phyloP scores from a whole-genome alignment of 345 rosid genomes.

The Eucalyptus leucophloia region DNA sequence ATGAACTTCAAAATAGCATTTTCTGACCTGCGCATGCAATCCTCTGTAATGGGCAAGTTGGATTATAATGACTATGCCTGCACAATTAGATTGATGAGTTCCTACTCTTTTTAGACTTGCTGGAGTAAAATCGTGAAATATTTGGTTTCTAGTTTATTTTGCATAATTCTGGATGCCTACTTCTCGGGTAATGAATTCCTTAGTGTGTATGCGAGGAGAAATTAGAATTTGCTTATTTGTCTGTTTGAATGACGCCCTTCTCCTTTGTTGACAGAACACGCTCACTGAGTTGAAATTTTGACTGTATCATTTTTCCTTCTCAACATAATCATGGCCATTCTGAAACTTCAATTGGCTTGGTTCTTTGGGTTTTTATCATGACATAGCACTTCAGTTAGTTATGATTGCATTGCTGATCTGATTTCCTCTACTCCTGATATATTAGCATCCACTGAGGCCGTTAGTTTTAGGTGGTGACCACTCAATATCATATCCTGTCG shows the following conservation, averaged over 20 bases:
- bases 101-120: not conserved
- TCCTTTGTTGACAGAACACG: not conserved
- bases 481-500: conserved; percentile 85
- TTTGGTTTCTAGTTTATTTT: not conserved
- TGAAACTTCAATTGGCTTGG: not conserved
- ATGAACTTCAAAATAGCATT: not conserved
- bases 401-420: not conserved
- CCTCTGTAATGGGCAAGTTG: not conserved
- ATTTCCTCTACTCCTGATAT: not conserved
- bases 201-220: not conserved
- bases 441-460: conserved; percentile 77
- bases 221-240: not conserved
- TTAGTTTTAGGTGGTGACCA: conserved; percentile 96
- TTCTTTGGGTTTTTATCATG: not conserved
- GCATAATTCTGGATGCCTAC: not conserved
- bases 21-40: not conserved
- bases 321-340: not conserved
- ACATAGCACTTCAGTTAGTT: not conserved
- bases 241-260: not conserved
- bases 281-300: not conserved
- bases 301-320: not conserved
- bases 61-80: not conserved
- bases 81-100: not conserved
- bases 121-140: not conserved
- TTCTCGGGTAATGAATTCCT: not conserved